Evolutionary conservation across 306 rosid species (phyloP), one percentile per base, ranked within the genome.

Genomic region (Crataegus laevigata): DNA sequence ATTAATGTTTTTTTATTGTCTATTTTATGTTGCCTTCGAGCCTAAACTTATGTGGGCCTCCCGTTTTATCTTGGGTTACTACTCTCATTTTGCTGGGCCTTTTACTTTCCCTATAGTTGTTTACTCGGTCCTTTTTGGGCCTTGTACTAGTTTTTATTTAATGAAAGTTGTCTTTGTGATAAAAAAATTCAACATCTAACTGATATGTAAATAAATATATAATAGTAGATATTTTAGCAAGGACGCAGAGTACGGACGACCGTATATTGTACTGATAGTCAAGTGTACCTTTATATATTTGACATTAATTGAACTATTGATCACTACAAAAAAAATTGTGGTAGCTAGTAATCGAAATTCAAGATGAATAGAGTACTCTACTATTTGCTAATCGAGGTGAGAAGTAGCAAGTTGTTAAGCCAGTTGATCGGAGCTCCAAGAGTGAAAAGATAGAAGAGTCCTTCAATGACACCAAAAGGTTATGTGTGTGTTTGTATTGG

Each of bases 401-500:
- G 58, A 72, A 79, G n/a, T 14, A 83, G 83, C 62, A 87, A 75
- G 75, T n/a, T 81, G 59, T n/a, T 81, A 60, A 68, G 77, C 62
- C 83, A 78, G 77, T 45, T 59, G 22, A 18, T 80, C 21, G 70
- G 76, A 29, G 71, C 45, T 77, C 55, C 51, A 5, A 74, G 75
- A 71, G 60, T 21, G 1, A 76, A 69, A 77, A 26, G 75, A 3
- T 75, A 78, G 14, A 74, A 57, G 72, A 55, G 57, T 68, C 17
- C 82, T 7, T 4, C 42, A 1, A 42, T 64, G 72, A 66, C 74
- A 7, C 79, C 81, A 1, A 81, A 59, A 69, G 89, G 90, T 34
- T 83, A 83, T 76, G 84, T 87, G 66, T 88, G 89, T 21, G 71
- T 89, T 32, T 84, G 81, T 70, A 91, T 89, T 32, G 90, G 86